These are phyloP conservation scores for Hymenotorrendiella dingleyae DNA, from an alignment of 2,329 filamentous ascomycete genomes.

Conservation along the genomic window DNA sequence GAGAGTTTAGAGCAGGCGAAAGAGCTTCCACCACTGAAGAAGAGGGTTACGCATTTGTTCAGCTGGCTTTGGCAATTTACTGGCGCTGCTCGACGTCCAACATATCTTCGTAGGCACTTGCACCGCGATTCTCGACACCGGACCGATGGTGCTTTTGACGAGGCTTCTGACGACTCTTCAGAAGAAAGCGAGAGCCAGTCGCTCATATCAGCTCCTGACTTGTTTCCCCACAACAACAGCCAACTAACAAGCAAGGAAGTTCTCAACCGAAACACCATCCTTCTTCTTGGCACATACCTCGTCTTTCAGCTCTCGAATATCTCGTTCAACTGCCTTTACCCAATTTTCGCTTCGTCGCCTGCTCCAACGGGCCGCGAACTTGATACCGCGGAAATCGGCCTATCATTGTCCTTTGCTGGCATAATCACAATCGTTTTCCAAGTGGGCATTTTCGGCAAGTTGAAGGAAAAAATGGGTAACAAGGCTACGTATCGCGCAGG, in stretches of 20 bases:
- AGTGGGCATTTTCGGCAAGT: constrained; percentile 71
- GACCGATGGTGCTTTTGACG: constrained; percentile 34
- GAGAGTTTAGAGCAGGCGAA: constrained; percentile 72
- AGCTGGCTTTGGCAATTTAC: constrained; percentile 66
- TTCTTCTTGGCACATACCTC: constrained; percentile 79
- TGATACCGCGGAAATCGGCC: constrained; percentile 72
- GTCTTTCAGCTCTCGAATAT: constrained; percentile 94
- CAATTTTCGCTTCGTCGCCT: constrained; percentile 76
- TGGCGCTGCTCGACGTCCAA: constrained; percentile 47
- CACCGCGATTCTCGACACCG: constrained; percentile 28
- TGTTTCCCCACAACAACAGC: constrained; percentile 40
- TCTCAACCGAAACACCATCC: constrained; percentile 73
- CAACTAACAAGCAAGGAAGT: constrained; percentile 54
- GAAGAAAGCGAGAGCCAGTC: constrained; percentile 25
- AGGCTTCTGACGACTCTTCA: constrained; percentile 36
- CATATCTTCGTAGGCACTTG: constrained; percentile 43
- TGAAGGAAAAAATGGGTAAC: constrained; percentile 78
- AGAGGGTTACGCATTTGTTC: constrained; percentile 54
- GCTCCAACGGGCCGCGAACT: constrained; percentile 73
- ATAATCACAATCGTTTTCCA: constrained; percentile 86
- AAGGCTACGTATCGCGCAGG: constrained; percentile 75
- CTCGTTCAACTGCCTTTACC: constrained; percentile 90
- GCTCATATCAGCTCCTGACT: constrained; percentile 25
- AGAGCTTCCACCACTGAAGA: constrained; percentile 52
- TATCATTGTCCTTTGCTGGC: constrained; percentile 80